phyloP scores from a whole-genome alignment of 202 grass and related monocot genomes.

The Panicum hallii region DNA sequence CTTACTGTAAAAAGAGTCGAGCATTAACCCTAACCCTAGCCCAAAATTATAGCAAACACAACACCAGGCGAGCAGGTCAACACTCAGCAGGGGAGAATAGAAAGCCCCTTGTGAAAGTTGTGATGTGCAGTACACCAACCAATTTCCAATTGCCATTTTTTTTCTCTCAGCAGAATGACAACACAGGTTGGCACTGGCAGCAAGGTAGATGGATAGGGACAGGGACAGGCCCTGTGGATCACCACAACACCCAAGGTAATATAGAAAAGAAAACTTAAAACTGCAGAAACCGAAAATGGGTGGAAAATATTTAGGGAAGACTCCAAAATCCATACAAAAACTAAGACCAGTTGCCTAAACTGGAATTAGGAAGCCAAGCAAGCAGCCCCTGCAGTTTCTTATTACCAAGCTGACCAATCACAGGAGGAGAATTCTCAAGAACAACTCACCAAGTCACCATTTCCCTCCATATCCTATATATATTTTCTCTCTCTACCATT shows the following conservation, averaged over 20 bases:
- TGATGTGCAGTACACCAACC: slow-evolving; percentile 32
- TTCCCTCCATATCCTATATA: background rate
- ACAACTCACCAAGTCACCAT: slow-evolving; percentile 49
- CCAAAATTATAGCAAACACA: slow-evolving; percentile 22
- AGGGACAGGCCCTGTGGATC: slow-evolving; percentile 47
- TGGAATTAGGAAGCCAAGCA: slow-evolving; percentile 34
- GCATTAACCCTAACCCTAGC: slow-evolving; percentile 19
- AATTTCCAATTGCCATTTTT: slow-evolving; percentile 28
- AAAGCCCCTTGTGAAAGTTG: background rate
- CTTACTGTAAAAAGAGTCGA: background rate
- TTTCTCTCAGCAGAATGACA: slow-evolving; percentile 39
- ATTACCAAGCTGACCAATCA: slow-evolving; percentile 47
- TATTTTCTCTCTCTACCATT: slow-evolving; percentile 12
- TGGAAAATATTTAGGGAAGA: slow-evolving; percentile 1
- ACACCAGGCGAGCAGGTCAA: background rate
- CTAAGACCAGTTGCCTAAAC: slow-evolving; percentile 22
- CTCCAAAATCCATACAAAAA: slow-evolving; percentile 44
- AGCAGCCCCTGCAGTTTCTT: slow-evolving; percentile 30
- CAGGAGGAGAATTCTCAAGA: slow-evolving; percentile 30
- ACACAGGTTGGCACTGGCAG: slow-evolving; percentile 55
- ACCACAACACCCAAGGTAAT: slow-evolving; percentile 22
- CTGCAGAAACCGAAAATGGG: background rate
- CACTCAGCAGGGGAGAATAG: background rate
- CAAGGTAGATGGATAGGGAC: slow-evolving; percentile 60
- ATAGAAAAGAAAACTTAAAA: background rate